These are phyloP conservation scores for Malassezia arunalokei DNA, from an alignment of 1,284 basidiomycete genomes.

Conservation along the genomic window DNA sequence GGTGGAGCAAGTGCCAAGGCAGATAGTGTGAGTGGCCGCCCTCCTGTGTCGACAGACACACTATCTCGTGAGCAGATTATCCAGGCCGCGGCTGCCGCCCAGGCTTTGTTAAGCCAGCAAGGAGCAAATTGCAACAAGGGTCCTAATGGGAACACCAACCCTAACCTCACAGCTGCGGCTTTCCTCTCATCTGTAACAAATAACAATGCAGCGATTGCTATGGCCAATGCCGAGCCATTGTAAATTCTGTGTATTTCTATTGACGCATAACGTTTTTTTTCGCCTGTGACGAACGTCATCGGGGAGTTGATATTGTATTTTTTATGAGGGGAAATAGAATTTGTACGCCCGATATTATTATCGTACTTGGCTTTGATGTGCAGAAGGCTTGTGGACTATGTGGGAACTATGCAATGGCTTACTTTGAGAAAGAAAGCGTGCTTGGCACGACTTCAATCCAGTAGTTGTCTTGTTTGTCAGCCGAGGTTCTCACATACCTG, in stretches of 20 bases:
- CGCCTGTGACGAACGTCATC: background rate
- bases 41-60: conserved; percentile 37
- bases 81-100: conserved; percentile 38
- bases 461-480: conserved; percentile 40
- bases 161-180: conserved; percentile 1
- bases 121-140: conserved; percentile 24
- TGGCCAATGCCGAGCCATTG: background rate
- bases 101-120: conserved; percentile 29
- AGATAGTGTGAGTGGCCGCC: conserved; percentile 34
- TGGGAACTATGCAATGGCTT: background rate
- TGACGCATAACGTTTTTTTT: background rate
- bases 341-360: too few relatives aligned
- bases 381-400: too few relatives aligned
- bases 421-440: background rate
- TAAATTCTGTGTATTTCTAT: background rate
- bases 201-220: background rate
- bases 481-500: conserved; percentile 32
- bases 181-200: conserved; percentile 4
- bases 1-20: conserved; percentile 41
- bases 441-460: conserved; percentile 51
- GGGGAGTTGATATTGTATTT: background rate
- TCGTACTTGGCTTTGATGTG: too few relatives aligned
- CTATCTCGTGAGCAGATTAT: conserved; percentile 37
- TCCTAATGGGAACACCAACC: background rate
- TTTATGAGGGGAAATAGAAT: too few relatives aligned